These are phyloP conservation scores for Lichtheimia ramosa DNA, from an alignment of 371 early-diverging fungal species.

Conservation along the genomic window DNA sequence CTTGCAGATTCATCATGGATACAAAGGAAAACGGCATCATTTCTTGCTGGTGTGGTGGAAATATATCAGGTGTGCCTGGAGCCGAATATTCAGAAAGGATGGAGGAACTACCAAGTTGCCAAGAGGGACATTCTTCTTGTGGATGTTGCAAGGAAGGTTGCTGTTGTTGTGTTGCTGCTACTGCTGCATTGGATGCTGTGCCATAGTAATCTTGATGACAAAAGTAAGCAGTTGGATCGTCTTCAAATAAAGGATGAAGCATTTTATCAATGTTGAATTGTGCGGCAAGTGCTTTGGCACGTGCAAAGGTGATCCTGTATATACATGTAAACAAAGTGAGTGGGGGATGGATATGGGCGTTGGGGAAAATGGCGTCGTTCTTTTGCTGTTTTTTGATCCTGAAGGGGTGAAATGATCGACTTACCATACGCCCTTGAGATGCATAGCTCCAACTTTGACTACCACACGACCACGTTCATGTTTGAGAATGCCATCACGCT, in stretches of 20 bases:
- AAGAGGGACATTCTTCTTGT: not conserved
- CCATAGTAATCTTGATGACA: conserved; percentile 9
- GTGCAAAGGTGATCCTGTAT: conserved; percentile 60
- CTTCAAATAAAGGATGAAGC: conserved; percentile 68
- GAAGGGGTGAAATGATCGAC: conserved; percentile 1
- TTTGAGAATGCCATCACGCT: conserved; percentile 86
- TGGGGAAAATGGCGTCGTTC: too few relatives aligned
- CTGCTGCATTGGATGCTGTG: not conserved
- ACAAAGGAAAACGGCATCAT: conserved; percentile 1
- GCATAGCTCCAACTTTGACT: conserved; percentile 88
- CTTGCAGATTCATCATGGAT: conserved; percentile 3
- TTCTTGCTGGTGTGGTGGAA: conserved; percentile 12
- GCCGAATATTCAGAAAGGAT: conserved; percentile 17
- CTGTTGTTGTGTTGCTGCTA: not conserved
- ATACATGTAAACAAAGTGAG: not conserved
- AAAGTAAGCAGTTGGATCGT: conserved; percentile 47
- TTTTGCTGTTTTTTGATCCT: too few relatives aligned
- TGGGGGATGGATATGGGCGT: too few relatives aligned
- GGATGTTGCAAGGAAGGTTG: conserved; percentile 2
- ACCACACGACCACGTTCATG: conserved; percentile 83
- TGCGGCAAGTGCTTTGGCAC: conserved; percentile 61
- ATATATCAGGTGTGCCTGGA: conserved; percentile 12
- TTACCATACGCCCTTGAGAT: conserved; percentile 88
- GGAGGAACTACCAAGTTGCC: conserved; percentile 11
- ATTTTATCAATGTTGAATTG: conserved; percentile 62